Evolutionary conservation across 345 rosid genomes (phyloP), one percentile per base, ranked within the genome.

Genomic region (Trapa incisa): DNA sequence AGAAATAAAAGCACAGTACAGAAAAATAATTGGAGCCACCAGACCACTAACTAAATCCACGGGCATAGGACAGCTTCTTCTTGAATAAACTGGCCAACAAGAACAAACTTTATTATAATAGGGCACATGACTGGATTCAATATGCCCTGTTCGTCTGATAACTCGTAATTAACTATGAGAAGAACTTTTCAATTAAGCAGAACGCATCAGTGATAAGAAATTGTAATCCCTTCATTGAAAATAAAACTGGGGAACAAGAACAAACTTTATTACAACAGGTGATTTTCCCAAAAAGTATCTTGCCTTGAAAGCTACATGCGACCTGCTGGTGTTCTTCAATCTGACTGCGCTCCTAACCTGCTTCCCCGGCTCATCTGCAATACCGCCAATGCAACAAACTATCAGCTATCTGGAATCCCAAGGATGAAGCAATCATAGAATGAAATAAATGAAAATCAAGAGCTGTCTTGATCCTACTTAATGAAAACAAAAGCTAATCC

Each of bases 301-400:
- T 81, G 88, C 98, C 96, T 93, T 93, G 79, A 90, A 93, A 56
- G 97, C 98, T 11, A 86, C 92, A 77, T 87, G 91, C 54, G 98
- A 93, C 77, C 83, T 84, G 87, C 92, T 89, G 16, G 83, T 85
- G 74, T 93, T 93, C 70, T 88, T 90, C 70, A 93, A 73, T 82
- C 86, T 85, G 75, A 93, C 47, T 29, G 98, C 98, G n/a, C 97
- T 93, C 37, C 84, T 82, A 47, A 76, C 93, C 77, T 93, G 97
- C 67, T 89, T 93, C 4, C 98, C 98, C 15, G 98, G 88, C 73
- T 88, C 97, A 84, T 88, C 98, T 93, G 76, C 73, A 70, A 63
- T 65, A 65, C 3, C 4, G 15, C 6, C 66, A 37, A 47, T 35
- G 37, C n/a, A 45, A 45, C 13, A 53, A 37, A 13, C 48, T 15